Base-by-base conservation (phyloP, 345 rosid species). In the Trapa incisa region DNA sequence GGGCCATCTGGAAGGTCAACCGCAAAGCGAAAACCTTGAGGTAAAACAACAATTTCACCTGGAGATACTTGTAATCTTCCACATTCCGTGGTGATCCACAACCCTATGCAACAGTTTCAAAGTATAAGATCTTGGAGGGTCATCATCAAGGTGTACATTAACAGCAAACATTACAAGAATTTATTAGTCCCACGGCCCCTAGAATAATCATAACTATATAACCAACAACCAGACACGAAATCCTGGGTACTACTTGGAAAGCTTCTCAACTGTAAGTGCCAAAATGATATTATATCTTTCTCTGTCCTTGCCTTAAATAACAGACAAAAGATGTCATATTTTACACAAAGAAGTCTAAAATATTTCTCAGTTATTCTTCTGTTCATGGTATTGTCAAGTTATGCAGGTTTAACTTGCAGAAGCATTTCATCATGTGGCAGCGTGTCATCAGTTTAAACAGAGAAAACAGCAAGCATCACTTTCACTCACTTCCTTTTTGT, bases 21-120 rank as follows among this genome's bases (percentile, higher is more conserved):
- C 14, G 80, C 78, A 65, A 88, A 90, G 16, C 98, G 86, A 73
- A 93, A 88, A 22, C 98, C 97, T 77, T 90, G 98, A 54, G 97
- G 98, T 75, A 88, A 74, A 73, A 90, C 89, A 73, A 70, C 83
- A 65, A 90, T 81, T 76, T 93, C 98, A 76, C 98, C 97, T 17
- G 97, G 96, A 57, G 86, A 82, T 36, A 93, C 92, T 66, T 84
- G 80, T 73, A 93, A 70, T 77, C 81, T 87, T 73, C 98, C 98
- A 72, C 94, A 93, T 76, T 93, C 98, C 2, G 96, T 88, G 47
- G 89, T 84, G 72, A 93, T 87, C 96, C 92, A 88, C 68, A 93
- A 76, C 79, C 96, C 97, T 93, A 65, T 2, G 64, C 47, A 78
- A 72, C 68, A 57, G 38, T 29, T 54, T 54, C n/a, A 54, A 22